Percentiles rank a stretch among this genome's conserved stretches.
Conservation (phyloP, 2,329 filamentous ascomycete genomes). For the Chaetomiaceae sp. region DNA sequence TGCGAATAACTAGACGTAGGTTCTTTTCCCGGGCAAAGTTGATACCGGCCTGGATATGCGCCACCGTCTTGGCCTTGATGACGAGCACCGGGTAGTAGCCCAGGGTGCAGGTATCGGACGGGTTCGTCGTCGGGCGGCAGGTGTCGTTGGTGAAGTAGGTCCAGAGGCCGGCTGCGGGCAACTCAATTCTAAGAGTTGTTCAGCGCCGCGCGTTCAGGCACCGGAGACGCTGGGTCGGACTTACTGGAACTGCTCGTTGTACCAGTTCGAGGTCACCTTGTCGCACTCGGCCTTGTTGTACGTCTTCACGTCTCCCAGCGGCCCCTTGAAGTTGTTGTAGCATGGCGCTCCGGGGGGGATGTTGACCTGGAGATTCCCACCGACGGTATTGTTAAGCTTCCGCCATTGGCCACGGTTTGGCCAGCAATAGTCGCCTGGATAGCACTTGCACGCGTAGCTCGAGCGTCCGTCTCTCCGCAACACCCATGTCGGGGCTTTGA, state of each 20-base stretch:
- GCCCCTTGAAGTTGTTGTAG: slow-evolving; percentile 37
- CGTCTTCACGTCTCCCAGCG: slow-evolving; percentile 34
- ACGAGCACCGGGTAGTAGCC: slow-evolving; percentile 39
- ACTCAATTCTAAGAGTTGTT: slow-evolving; percentile 16
- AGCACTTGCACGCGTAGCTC: slow-evolving; percentile 30
- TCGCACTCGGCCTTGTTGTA: slow-evolving; percentile 36
- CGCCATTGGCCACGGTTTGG: slow-evolving; percentile 24
- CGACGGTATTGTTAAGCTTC: slow-evolving; percentile 34
- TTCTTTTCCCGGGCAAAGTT: slow-evolving; percentile 43
- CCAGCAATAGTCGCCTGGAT: slow-evolving; percentile 28
- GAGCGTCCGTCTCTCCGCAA: slow-evolving; percentile 17
- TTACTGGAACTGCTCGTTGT: slow-evolving; percentile 37
- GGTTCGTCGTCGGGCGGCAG: slow-evolving; percentile 35
- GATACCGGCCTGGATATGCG: slow-evolving; percentile 34
- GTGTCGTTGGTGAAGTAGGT: slow-evolving; percentile 43
- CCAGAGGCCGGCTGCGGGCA: slow-evolving; percentile 34
- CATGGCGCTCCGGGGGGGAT: slow-evolving; percentile 32
- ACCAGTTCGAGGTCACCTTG: slow-evolving; percentile 30
- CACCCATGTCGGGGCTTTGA: slow-evolving; percentile 14
- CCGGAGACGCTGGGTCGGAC: slow-evolving; percentile 16
- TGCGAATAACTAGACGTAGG: slow-evolving; percentile 51
- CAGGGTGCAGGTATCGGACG: slow-evolving; percentile 34
- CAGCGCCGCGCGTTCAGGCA: background rate
- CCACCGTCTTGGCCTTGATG: slow-evolving; percentile 29
- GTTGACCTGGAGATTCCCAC: slow-evolving; percentile 34